Evolutionary conservation across 257 asterid genomes (phyloP), one percentile per base, ranked within the genome.

Genomic region (Cordia subcordata): DNA sequence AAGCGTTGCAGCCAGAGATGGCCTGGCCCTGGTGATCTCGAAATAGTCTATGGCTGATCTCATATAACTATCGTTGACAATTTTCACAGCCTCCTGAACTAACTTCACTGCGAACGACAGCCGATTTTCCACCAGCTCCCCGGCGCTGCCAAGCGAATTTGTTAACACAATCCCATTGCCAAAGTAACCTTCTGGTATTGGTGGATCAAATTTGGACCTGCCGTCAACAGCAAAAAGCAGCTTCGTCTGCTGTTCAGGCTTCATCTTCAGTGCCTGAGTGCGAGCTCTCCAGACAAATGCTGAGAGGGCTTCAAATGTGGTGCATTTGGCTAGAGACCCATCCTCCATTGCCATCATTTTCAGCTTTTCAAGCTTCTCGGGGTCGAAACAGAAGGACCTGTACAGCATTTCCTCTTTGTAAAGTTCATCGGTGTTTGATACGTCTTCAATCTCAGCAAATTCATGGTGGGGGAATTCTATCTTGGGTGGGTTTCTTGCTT

Each of bases 171-270:
- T 87, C 15, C 85, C 98, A 51, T 91, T 91, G 2, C 98, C 98
- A 46, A 91, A 85, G 79, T 69, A 91, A 44, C 76, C 82, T 15
- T 82, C 71, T 8, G 95, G 96, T 11, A 91, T 76, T 0, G 85
- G 77, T 3, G 98, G 98, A 17, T 68, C 54, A 68, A 91, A 91
- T 66, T 94, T 65, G 0, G 81, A 60, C 65, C 98, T 68, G 8
- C 95, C 96, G 40, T 91, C 95, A 0, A 91, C 98, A 8, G 95
- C 96, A 27, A 91, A 88, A 8, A 91, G 85, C 1, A 91, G 96
- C 74, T 88, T 91, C 9, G 82, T 84, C 57, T 83, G 70, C 42
- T 87, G 96, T n/a, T 85, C 77, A 8, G 92, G 88, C 20, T 71
- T 85, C 72, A 91, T 65, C 65, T 61, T 63, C 37, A 91, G 68